These are phyloP conservation scores for Larix sibirica DNA, from an alignment of 83 land plant genomes.

Conservation along the genomic window DNA sequence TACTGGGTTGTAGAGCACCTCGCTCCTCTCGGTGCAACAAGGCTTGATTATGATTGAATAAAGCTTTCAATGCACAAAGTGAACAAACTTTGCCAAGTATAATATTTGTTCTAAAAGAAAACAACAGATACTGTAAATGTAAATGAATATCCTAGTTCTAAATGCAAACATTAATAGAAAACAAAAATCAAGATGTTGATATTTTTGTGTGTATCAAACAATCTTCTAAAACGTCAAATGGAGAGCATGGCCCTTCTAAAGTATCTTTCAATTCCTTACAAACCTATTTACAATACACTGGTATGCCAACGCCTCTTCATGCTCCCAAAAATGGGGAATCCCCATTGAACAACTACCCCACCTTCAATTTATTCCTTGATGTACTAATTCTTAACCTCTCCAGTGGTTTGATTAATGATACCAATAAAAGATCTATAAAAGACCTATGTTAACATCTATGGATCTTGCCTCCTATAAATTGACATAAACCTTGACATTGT, in stretches of 20 bases:
- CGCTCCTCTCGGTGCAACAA: background rate
- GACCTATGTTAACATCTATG: no score
- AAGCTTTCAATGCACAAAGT: background rate
- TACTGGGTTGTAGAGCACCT: no score
- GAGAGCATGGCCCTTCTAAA: background rate
- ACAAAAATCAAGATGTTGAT: background rate
- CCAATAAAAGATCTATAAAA: background rate
- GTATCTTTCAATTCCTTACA: background rate
- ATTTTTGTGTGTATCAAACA: background rate
- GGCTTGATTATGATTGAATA: background rate
- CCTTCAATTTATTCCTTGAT: no score
- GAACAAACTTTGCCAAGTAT: background rate
- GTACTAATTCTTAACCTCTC: no score
- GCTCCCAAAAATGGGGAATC: no score
- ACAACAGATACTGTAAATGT: no score
- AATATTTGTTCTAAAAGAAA: background rate
- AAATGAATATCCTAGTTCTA: background rate
- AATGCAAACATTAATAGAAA: background rate
- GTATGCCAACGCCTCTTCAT: no score
- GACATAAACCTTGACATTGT: no score
- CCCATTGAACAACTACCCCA: no score
- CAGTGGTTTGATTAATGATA: background rate
- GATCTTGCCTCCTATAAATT: no score
- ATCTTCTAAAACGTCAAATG: background rate
- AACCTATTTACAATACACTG: background rate